Conservation (phyloP, 2,329 filamentous ascomycete genomes). For the Teratosphaeriaceae sp. region DNA sequence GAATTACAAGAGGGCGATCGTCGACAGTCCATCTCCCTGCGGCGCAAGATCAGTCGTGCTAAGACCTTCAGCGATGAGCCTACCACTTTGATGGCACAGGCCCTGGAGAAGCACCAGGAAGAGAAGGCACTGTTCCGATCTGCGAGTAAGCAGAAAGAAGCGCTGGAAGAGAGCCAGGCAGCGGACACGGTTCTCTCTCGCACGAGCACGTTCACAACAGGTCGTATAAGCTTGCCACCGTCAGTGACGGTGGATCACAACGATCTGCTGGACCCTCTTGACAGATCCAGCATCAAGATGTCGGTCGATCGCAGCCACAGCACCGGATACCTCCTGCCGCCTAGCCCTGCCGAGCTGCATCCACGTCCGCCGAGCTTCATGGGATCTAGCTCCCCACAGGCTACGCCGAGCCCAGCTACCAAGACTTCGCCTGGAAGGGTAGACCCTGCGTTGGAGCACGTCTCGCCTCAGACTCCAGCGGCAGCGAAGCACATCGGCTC, state of each 20-base stretch:
- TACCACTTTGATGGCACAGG: constrained; percentile 26
- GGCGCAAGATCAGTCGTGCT: constrained; percentile 16
- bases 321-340: constrained; percentile 1
- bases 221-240: constrained; percentile 2
- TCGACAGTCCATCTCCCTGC: constrained; percentile 7
- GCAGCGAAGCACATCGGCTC: constrained; percentile 17
- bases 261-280: constrained; percentile 15
- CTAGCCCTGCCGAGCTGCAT: neutral
- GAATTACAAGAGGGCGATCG: constrained; percentile 18
- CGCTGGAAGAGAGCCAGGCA: neutral
- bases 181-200: constrained; percentile 10
- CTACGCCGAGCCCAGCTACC: neutral
- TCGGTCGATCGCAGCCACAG: constrained; percentile 1
- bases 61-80: constrained; percentile 12
- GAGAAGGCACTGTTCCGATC: constrained; percentile 30
- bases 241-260: constrained; percentile 3
- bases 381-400: neutral
- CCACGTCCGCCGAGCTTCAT: neutral
- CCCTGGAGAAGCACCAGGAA: constrained; percentile 25
- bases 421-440: neutral
- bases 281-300: neutral
- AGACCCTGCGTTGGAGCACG: neutral
- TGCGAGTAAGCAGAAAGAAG: constrained; percentile 21
- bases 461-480: neutral
- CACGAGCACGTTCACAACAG: constrained; percentile 8